These are phyloP conservation scores for Penicillium crustosum DNA, from an alignment of 2,329 filamentous ascomycete species.

Conservation along the genomic window DNA sequence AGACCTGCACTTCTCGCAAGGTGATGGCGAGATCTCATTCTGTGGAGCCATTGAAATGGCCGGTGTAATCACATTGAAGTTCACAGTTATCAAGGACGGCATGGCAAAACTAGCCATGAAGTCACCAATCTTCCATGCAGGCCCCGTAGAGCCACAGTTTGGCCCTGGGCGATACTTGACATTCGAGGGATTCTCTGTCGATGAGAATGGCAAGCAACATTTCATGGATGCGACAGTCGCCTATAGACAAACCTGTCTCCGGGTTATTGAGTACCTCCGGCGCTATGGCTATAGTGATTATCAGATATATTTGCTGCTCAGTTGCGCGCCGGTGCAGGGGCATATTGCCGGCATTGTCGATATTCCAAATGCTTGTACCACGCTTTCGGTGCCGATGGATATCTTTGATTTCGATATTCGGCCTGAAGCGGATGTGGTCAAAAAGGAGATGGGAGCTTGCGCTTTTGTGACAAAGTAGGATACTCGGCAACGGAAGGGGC, in stretches of 20 bases:
- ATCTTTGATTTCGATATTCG: slow-evolving; percentile 94
- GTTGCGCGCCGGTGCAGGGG: slow-evolving; percentile 82
- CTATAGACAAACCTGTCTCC: slow-evolving; percentile 76
- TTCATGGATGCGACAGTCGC: slow-evolving; percentile 84
- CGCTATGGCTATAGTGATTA: slow-evolving; percentile 70
- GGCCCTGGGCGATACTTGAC: slow-evolving; percentile 78
- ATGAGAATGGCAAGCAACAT: slow-evolving; percentile 84
- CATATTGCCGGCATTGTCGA: slow-evolving; percentile 88
- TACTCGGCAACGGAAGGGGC: not conserved
- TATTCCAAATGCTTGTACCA: slow-evolving; percentile 88
- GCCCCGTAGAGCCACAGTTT: slow-evolving; percentile 85
- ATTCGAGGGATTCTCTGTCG: slow-evolving; percentile 88
- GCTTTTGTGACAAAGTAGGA: slow-evolving; percentile 55
- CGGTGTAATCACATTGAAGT: slow-evolving; percentile 85
- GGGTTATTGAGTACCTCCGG: slow-evolving; percentile 75
- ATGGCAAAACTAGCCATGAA: slow-evolving; percentile 73
- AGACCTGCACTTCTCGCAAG: slow-evolving; percentile 83
- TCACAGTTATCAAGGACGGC: slow-evolving; percentile 81
- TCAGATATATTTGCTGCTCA: slow-evolving; percentile 82
- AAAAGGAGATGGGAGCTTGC: slow-evolving; percentile 69
- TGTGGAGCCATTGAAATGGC: slow-evolving; percentile 94
- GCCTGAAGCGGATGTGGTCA: slow-evolving; percentile 60
- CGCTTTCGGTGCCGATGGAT: slow-evolving; percentile 83
- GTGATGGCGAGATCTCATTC: slow-evolving; percentile 88
- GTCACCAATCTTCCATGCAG: slow-evolving; percentile 80